Evolutionary conservation across 148 eudicot species (phyloP), one percentile per base, ranked within the genome.

Genomic region (Salicornia ramosissima): DNA sequence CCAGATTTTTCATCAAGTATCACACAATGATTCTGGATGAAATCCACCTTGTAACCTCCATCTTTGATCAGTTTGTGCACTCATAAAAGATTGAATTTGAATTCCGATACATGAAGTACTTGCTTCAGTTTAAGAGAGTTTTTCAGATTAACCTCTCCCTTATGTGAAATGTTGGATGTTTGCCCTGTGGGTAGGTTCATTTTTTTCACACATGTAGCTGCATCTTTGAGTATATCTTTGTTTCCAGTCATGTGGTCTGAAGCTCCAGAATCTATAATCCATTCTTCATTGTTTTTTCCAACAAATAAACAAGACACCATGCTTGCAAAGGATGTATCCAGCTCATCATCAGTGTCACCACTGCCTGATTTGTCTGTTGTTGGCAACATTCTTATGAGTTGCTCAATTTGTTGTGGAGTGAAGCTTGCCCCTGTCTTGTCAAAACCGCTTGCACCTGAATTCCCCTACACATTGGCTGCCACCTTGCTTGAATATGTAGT

Each of bases 131-230:
- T 28, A 5, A 66, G 14, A 6, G 40, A 39, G 49, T 18, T 49
- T 1, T 28, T 30, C 14, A 66, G 39, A 10, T 2, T 28, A n/a
- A 66, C 11, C 13, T 26, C 9, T 7, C 56, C 56, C 0, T 4
- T 18, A 4, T 49, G 56, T 1, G 39, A 8, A 0, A 66, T 30
- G 10, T 29, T 18, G 0, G 40, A 14, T 4, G 13, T 66, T 29
- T 16, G 12, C 5, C 69, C 56, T 46, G 26, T 66, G 0, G 42
- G 69, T 0, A 66, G 12, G 12, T 66, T 49, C 1, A 66, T 47
- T 4, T 10, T 15, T 1, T 18, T 30, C 0, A 16, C 10, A 16
- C 0, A 0, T 0, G 12, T 1, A 0, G 14, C n/a, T 18, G 4
- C 16, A 19, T 47, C 2, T 10, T 3, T 0, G 1, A 47, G 10